Conservation (phyloP, 2,329 filamentous ascomycete species). For the Esteya vermicola region DNA sequence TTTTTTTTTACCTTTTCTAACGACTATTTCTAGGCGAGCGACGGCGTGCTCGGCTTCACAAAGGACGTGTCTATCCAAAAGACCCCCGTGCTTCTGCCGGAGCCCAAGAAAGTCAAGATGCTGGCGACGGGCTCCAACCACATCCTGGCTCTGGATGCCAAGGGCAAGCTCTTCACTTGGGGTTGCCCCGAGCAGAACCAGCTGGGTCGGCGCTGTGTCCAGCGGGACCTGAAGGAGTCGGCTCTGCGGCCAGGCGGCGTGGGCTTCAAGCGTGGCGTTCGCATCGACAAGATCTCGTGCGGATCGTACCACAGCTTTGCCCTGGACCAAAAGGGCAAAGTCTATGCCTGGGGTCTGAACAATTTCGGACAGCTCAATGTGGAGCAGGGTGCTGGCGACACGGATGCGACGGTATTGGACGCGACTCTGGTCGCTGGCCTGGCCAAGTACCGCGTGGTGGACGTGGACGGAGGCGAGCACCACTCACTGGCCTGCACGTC, state of each 20-base stretch:
- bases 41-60: slow-evolving; percentile 31
- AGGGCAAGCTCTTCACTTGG: slow-evolving; percentile 55
- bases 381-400: slow-evolving; percentile 46
- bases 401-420: slow-evolving; percentile 57
- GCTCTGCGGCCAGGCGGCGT: slow-evolving; percentile 20
- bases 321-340: slow-evolving; percentile 52
- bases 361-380: slow-evolving; percentile 68
- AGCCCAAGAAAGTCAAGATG: slow-evolving; percentile 50
- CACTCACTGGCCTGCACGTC: slow-evolving; percentile 54
- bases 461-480: slow-evolving; percentile 56
- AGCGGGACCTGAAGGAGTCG: slow-evolving; percentile 30
- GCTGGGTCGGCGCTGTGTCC: slow-evolving; percentile 45
- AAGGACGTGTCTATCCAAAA: slow-evolving; percentile 22
- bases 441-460: slow-evolving; percentile 44
- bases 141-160: slow-evolving; percentile 50
- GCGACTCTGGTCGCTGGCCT: slow-evolving; percentile 55
- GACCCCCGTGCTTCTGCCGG: slow-evolving; percentile 39
- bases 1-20: background rate
- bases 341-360: slow-evolving; percentile 78
- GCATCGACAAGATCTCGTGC: slow-evolving; percentile 47
- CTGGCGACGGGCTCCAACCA: slow-evolving; percentile 59
- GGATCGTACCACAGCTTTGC: slow-evolving; percentile 78
- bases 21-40: slow-evolving; percentile 20
- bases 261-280: slow-evolving; percentile 32
- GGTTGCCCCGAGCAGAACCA: slow-evolving; percentile 56